Conservation (phyloP, 2,329 filamentous ascomycete species). For the Fusarium globosum region DNA sequence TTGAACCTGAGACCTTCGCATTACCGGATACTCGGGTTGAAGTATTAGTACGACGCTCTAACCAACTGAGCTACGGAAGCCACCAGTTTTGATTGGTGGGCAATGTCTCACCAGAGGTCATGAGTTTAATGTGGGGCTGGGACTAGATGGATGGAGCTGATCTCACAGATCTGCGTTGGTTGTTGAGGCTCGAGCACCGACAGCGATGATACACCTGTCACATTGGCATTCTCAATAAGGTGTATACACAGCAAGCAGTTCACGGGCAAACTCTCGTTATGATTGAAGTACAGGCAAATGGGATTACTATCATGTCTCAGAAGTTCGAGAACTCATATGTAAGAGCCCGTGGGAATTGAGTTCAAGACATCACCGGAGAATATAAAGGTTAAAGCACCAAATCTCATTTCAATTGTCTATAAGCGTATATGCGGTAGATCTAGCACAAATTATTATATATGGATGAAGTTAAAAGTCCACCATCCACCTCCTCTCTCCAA, state of each 20-base stretch:
- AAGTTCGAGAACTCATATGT: too few relatives aligned
- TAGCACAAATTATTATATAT: not conserved
- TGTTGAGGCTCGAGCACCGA: fast-evolving
- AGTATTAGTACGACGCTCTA: conserved; percentile 18
- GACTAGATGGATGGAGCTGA: not conserved
- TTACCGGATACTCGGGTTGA: not conserved
- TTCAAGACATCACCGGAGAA: not conserved
- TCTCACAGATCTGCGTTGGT: not conserved
- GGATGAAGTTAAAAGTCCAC: not conserved
- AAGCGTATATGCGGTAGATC: not conserved
- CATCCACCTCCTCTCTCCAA: not conserved
- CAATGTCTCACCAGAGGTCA: not conserved
- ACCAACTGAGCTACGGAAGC: conserved; percentile 15
- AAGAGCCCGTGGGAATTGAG: too few relatives aligned
- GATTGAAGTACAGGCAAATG: too few relatives aligned
- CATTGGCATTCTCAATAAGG: too few relatives aligned
- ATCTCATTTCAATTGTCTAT: not conserved
- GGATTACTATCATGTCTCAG: too few relatives aligned
- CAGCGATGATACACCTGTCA: fast-evolving
- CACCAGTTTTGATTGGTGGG: conserved; percentile 4
- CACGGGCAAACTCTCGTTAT: too few relatives aligned
- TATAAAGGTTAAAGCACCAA: not conserved
- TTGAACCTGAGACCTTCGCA: conserved; percentile 12
- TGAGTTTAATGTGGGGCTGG: fast-evolving
- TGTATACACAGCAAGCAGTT: too few relatives aligned